Evolutionary conservation across 2,329 filamentous ascomycete species (phyloP).

Genomic region (Lasiodiplodia sp.): DNA sequence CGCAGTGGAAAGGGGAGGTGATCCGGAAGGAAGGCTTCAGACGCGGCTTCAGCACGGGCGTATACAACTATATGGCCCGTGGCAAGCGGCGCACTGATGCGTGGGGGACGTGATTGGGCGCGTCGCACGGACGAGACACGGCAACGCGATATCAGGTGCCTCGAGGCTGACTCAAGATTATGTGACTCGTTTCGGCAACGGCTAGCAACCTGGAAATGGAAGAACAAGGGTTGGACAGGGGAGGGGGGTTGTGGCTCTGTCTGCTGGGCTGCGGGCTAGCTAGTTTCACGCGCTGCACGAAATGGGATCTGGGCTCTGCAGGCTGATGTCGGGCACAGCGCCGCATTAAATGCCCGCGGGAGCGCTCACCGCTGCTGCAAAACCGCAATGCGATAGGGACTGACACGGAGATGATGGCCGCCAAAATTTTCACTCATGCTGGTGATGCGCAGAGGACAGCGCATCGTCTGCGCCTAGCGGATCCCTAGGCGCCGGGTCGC

Average conservation of each 20-base stretch:
- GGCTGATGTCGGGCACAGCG: constrained; percentile 5
- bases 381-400: constrained; percentile 12
- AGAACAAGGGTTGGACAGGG: constrained; percentile 33
- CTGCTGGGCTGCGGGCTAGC: constrained; percentile 9
- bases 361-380: constrained; percentile 20
- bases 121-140: constrained; percentile 35
- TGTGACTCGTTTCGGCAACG: constrained; percentile 36
- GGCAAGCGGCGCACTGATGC: constrained; percentile 18
- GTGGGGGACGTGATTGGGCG: constrained; percentile 32
- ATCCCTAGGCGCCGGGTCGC: not conserved
- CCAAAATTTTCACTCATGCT: constrained; percentile 27
- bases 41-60: constrained; percentile 36
- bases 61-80: constrained; percentile 24
- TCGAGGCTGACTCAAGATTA: constrained; percentile 27
- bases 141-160: constrained; percentile 49
- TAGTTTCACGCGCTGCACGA: constrained; percentile 21
- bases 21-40: constrained; percentile 21
- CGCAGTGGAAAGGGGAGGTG: constrained; percentile 17
- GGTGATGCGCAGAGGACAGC: constrained; percentile 25
- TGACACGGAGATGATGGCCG: constrained; percentile 27
- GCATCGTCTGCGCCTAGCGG: constrained; percentile 23
- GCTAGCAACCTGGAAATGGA: constrained; percentile 33
- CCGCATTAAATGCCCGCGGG: constrained; percentile 21
- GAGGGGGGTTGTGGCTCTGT: constrained; percentile 37
- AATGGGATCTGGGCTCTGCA: constrained; percentile 21